phyloP scores from a whole-genome alignment of 2,329 filamentous ascomycete species.

The Purpureocillium lavendulum region DNA sequence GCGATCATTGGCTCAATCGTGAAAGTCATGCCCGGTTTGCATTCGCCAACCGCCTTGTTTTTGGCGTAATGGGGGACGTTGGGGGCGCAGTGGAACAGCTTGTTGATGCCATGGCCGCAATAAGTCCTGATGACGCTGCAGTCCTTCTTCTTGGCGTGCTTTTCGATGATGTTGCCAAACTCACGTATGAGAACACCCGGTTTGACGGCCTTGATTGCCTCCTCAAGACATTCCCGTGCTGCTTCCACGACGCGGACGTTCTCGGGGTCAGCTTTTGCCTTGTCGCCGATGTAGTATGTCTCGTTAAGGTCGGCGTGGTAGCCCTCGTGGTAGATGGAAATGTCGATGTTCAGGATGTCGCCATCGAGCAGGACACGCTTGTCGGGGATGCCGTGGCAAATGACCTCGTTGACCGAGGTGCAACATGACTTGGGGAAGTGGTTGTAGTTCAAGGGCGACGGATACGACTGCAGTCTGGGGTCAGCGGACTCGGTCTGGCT shows the following conservation, averaged over 20 bases:
- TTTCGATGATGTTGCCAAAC: slow-evolving; percentile 91
- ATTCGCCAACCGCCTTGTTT: slow-evolving; percentile 93
- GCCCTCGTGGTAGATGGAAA: slow-evolving; percentile 87
- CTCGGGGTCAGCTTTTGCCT: slow-evolving; percentile 74
- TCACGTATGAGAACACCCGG: slow-evolving; percentile 89
- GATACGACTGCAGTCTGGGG: slow-evolving; percentile 63
- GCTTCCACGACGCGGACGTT: slow-evolving; percentile 86
- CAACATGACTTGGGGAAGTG: slow-evolving; percentile 97
- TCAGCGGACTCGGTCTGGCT: slow-evolving; percentile 2
- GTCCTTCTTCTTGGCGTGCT: slow-evolving; percentile 74
- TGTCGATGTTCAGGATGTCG: slow-evolving; percentile 95
- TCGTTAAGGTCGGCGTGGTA: slow-evolving; percentile 97
- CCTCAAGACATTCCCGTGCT: slow-evolving; percentile 80
- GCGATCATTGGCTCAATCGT: slow-evolving; percentile 99
- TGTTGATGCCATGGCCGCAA: slow-evolving; percentile 92
- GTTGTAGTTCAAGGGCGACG: slow-evolving; percentile 90
- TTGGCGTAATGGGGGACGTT: slow-evolving; percentile 97
- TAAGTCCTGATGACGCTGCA: slow-evolving; percentile 95
- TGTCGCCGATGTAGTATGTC: slow-evolving; percentile 95
- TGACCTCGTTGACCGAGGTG: slow-evolving; percentile 93
- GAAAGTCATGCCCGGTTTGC: slow-evolving; percentile 96
- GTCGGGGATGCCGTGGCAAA: slow-evolving; percentile 97
- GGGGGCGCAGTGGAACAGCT: slow-evolving; percentile 84
- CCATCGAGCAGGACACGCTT: slow-evolving; percentile 80
- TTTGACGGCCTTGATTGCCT: slow-evolving; percentile 85